phyloP scores from a whole-genome alignment of 768 basidiomycete genomes.

The Tylopilus balloui region DNA sequence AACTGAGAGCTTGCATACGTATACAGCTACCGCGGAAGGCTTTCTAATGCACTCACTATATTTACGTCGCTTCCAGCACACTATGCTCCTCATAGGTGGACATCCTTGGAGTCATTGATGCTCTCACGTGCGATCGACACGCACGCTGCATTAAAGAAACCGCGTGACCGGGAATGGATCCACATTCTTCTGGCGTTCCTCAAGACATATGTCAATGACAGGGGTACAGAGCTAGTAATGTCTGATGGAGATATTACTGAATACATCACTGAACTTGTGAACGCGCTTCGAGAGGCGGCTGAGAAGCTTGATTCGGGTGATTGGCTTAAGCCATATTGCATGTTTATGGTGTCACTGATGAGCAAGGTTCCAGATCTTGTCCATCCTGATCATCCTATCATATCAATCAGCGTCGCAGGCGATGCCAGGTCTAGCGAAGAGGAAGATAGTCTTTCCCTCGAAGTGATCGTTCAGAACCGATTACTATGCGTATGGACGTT shows the following conservation, averaged over 20 bases:
- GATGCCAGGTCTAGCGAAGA: slow-evolving; percentile 50
- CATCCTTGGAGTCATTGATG: slow-evolving; percentile 74
- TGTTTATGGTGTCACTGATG: slow-evolving; percentile 10
- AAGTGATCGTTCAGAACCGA: slow-evolving; percentile 57
- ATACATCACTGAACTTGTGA: slow-evolving; percentile 51
- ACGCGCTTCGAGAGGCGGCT: slow-evolving; percentile 45
- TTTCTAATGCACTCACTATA: slow-evolving; percentile 58
- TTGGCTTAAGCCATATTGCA: slow-evolving; percentile 8
- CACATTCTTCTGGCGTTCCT: slow-evolving; percentile 74
- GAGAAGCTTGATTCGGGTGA: slow-evolving; percentile 53
- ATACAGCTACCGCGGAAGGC: slow-evolving; percentile 63
- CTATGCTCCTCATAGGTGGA: slow-evolving; percentile 80
- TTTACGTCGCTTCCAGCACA: slow-evolving; percentile 82
- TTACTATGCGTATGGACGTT: slow-evolving; percentile 66
- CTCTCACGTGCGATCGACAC: slow-evolving; percentile 69
- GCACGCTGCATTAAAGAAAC: slow-evolving; percentile 51
- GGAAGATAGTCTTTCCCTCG: slow-evolving; percentile 62
- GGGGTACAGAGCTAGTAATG: slow-evolving; percentile 49
- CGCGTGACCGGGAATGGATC: slow-evolving; percentile 75
- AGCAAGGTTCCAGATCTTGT: slow-evolving; percentile 48
- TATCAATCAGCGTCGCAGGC: slow-evolving; percentile 48
- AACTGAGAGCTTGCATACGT: slow-evolving; percentile 9
- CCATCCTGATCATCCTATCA: slow-evolving; percentile 64
- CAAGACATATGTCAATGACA: slow-evolving; percentile 57
- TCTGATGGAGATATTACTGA: slow-evolving; percentile 46